A percentile compares a stretch with the other conserved stretches of the same genome.
Conservation (phyloP, 257 asterid species). For the Agastache rugosa region DNA sequence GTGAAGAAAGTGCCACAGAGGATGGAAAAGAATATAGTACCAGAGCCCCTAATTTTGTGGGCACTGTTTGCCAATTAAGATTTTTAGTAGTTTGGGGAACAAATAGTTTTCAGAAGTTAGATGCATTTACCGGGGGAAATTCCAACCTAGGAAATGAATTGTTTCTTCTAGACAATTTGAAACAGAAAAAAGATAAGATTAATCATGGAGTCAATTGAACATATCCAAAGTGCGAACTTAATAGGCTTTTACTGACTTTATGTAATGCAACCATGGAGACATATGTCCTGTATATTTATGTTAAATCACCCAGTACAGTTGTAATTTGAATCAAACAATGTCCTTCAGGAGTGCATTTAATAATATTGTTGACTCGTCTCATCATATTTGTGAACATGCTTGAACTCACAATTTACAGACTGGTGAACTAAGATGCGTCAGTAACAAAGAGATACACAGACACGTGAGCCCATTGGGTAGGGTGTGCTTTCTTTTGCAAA, state of each 20-base stretch:
- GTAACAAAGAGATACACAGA: background rate
- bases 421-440: background rate
- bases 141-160: background rate
- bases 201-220: background rate
- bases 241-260: background rate
- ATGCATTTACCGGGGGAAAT: background rate
- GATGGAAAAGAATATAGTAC: background rate
- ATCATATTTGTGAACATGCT: background rate
- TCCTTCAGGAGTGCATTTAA: background rate
- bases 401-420: background rate
- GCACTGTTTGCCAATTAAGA: too few species aligned
- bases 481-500: background rate
- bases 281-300: background rate
- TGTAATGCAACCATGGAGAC: background rate
- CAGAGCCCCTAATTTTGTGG: background rate
- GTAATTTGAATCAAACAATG: background rate
- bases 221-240: background rate
- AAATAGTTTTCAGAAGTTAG: background rate
- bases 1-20: background rate
- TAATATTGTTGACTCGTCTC: background rate
- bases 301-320: background rate
- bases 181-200: background rate
- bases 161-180: background rate
- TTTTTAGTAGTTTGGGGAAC: background rate
- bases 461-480: background rate